A percentile compares a stretch with the other conserved stretches of the same genome.
phyloP scores from a whole-genome alignment of 805 yeast species.

The Sporopachydermia lactativora region DNA sequence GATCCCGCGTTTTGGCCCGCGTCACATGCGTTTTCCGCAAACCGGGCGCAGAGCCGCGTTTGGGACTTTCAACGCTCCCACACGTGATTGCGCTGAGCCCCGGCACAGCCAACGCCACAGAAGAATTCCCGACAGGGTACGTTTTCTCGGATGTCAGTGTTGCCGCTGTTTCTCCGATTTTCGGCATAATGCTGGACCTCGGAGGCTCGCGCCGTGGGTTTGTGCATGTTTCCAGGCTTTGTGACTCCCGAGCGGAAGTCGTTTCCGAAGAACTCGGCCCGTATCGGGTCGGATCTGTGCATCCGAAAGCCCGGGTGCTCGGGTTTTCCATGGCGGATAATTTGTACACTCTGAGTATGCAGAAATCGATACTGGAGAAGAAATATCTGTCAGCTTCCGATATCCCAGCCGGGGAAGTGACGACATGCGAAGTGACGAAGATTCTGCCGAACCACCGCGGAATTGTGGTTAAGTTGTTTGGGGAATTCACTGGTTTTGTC shows the following conservation, averaged over 20 bases:
- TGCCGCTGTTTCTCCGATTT: slow-evolving; percentile 29
- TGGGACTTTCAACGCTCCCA: slow-evolving; percentile 51
- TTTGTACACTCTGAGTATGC: slow-evolving; percentile 50
- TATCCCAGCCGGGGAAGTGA: slow-evolving; percentile 61
- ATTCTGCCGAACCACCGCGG: slow-evolving; percentile 51
- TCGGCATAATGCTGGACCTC: slow-evolving; percentile 25
- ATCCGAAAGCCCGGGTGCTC: slow-evolving; percentile 55
- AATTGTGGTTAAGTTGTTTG: slow-evolving; percentile 48
- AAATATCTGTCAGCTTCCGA: slow-evolving; percentile 57
- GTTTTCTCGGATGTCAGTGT: slow-evolving; percentile 40
- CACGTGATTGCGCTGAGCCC: slow-evolving; percentile 28
- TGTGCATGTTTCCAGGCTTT: slow-evolving; percentile 60
- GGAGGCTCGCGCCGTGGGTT: slow-evolving; percentile 51
- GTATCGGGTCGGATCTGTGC: slow-evolving; percentile 50
- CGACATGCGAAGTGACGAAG: slow-evolving; percentile 38
- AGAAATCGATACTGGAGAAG: slow-evolving; percentile 47
- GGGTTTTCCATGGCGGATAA: slow-evolving; percentile 59
- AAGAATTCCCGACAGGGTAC: slow-evolving; percentile 73
- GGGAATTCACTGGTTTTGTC: slow-evolving; percentile 60
- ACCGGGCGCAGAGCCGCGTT: slow-evolving; percentile 36
- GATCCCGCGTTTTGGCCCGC: slow-evolving; percentile 56
- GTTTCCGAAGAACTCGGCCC: slow-evolving; percentile 14
- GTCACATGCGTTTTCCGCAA: slow-evolving; percentile 40
- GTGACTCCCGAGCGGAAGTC: slow-evolving; percentile 23
- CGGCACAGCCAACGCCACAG: slow-evolving; percentile 19